Conservation (phyloP, 2,329 filamentous ascomycete species). For the Alternaria viburni region DNA sequence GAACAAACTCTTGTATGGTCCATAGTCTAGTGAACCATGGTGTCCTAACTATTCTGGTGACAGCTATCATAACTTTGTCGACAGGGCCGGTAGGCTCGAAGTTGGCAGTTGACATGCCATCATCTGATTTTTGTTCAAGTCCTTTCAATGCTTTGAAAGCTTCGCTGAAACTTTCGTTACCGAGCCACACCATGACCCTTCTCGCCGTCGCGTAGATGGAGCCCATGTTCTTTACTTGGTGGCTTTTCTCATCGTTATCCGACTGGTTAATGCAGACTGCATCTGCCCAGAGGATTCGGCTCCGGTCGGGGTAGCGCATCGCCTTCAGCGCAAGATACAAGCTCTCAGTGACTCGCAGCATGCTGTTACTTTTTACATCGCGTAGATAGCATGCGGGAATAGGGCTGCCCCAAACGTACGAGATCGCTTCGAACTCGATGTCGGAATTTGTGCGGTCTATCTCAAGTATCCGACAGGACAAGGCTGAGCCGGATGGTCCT, state of each 20-base stretch:
- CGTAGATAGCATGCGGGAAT: background rate
- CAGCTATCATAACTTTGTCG: background rate
- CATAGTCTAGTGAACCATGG: background rate
- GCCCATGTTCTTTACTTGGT: background rate
- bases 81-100: background rate
- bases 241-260: background rate
- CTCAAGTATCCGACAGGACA: background rate
- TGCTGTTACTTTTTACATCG: background rate
- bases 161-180: background rate
- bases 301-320: background rate
- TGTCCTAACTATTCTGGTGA: background rate
- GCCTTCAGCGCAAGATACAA: background rate
- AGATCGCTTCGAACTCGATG: background rate
- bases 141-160: background rate
- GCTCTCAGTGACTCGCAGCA: background rate
- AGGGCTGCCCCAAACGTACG: background rate
- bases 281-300: background rate
- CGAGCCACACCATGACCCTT: background rate
- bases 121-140: no score
- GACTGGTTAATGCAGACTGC: background rate
- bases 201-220: background rate
- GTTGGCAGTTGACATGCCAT: background rate
- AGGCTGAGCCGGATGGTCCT: accelerated
- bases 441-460: background rate
- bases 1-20: background rate